These are phyloP conservation scores for Papiliotrema flavescens DNA, from an alignment of 1,284 basidiomycete genomes.

Conservation along the genomic window DNA sequence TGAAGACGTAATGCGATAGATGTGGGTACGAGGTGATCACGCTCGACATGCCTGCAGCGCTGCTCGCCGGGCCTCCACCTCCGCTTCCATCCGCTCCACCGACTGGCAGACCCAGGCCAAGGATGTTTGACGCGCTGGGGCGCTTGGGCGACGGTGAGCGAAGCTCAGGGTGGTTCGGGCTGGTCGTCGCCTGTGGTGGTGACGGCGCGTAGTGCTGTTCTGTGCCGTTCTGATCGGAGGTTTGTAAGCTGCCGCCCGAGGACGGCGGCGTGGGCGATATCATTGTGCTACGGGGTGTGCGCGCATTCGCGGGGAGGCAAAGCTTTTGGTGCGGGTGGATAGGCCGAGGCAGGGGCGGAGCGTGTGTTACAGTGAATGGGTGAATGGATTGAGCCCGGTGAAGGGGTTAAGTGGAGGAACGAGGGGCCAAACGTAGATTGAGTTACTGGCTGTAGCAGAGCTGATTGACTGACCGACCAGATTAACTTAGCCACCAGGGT, in stretches of 20 bases:
- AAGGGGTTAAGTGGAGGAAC: too few relatives aligned
- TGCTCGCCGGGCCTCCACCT: slow-evolving; percentile 10
- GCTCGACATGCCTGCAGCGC: slow-evolving; percentile 13
- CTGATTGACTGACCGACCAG: too few relatives aligned
- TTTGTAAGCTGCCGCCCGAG: background rate
- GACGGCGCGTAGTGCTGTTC: background rate
- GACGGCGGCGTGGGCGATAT: background rate
- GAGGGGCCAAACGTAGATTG: too few relatives aligned
- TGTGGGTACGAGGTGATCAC: slow-evolving; percentile 37
- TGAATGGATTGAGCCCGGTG: too few relatives aligned
- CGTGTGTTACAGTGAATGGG: too few relatives aligned
- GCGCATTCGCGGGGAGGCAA: too few relatives aligned
- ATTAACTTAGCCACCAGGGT: too few relatives aligned
- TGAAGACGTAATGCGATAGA: slow-evolving; percentile 41
- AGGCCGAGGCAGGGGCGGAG: too few relatives aligned
- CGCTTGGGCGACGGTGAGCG: background rate
- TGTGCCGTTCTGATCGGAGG: background rate
- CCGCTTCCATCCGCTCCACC: too few relatives aligned
- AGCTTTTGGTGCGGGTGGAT: too few relatives aligned
- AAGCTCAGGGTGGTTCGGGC: background rate
- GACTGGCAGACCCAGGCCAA: too few relatives aligned
- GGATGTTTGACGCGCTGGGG: background rate
- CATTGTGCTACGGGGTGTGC: background rate
- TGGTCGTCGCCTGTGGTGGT: background rate
- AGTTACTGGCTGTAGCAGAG: too few relatives aligned